Conservation (phyloP, 805 yeast species). For the Candida hispaniensis region DNA sequence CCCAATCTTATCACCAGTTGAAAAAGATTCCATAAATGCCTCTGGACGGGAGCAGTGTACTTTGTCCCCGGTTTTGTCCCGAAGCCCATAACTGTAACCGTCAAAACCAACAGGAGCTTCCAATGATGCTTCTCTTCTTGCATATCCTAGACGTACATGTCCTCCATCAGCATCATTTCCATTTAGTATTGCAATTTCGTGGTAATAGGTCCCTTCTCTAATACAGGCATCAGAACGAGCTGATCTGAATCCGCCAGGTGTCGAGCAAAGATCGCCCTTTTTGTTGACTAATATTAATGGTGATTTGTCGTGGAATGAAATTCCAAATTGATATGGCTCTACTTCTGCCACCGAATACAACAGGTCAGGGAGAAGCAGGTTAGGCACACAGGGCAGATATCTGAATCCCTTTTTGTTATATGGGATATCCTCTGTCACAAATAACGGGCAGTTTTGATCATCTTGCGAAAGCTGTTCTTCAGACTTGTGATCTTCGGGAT, state of each 20-base stretch:
- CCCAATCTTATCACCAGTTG: slow-evolving; percentile 76
- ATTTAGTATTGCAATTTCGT: slow-evolving; percentile 56
- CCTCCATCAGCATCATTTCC: slow-evolving; percentile 27
- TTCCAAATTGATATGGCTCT: slow-evolving; percentile 49
- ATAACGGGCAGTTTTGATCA: too few species aligned
- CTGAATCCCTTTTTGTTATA: slow-evolving; percentile 69
- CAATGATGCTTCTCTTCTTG: slow-evolving; percentile 73
- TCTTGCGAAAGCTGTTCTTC: too few species aligned
- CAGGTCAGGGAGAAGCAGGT: slow-evolving; percentile 41
- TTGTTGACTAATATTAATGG: slow-evolving; percentile 39
- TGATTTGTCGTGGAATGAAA: slow-evolving; percentile 61
- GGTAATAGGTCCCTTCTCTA: slow-evolving; percentile 68
- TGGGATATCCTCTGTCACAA: slow-evolving; percentile 72
- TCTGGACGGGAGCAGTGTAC: slow-evolving; percentile 65
- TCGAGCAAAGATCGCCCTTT: slow-evolving; percentile 40
- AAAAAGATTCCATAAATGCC: slow-evolving; percentile 41
- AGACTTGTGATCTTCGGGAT: too few species aligned
- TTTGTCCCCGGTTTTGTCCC: slow-evolving; percentile 67
- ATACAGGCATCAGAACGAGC: slow-evolving; percentile 64
- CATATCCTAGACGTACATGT: slow-evolving; percentile 76
- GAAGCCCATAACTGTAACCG: slow-evolving; percentile 82
- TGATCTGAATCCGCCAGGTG: slow-evolving; percentile 69
- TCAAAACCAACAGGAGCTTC: slow-evolving; percentile 97
- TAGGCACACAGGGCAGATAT: slow-evolving; percentile 65
- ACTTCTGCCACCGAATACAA: slow-evolving; percentile 64